Percentiles rank a stretch among this genome's conserved stretches.
These are phyloP conservation scores for Blepharisma stoltei DNA, from an alignment of 73 alveolate species.

Conservation along the genomic window DNA sequence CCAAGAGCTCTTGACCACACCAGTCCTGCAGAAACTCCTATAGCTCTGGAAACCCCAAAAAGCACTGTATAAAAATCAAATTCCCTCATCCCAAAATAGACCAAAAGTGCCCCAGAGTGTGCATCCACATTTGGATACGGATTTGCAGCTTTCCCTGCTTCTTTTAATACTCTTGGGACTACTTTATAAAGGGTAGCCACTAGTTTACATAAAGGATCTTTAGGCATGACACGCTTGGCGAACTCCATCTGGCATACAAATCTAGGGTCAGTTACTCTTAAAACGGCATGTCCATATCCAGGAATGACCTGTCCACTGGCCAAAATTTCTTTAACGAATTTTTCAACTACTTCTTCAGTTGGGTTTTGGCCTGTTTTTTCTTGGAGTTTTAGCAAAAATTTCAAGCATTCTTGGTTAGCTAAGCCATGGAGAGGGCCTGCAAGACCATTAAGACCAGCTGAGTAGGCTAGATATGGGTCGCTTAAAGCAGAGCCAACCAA, in stretches of 20 bases:
- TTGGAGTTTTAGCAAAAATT: slow-evolving; percentile 66
- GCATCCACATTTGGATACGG: slow-evolving; percentile 91
- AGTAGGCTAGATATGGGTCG: slow-evolving; percentile 74
- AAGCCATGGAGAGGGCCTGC: slow-evolving; percentile 95
- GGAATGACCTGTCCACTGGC: slow-evolving; percentile 6
- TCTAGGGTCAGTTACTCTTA: slow-evolving; percentile 10
- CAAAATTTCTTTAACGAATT: slow-evolving; percentile 18
- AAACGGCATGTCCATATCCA: slow-evolving; percentile 14
- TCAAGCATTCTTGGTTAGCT: slow-evolving; percentile 81
- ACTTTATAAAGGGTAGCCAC: slow-evolving; percentile 62
- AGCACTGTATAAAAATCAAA: slow-evolving; percentile 72
- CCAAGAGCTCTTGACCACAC: slow-evolving; percentile 83
- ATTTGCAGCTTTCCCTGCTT: slow-evolving; percentile 58
- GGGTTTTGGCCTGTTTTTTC: slow-evolving; percentile 64
- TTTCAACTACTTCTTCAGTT: slow-evolving; percentile 57
- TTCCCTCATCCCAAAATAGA: slow-evolving; percentile 70
- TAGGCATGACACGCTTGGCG: slow-evolving; percentile 53
- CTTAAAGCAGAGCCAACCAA: slow-evolving; percentile 74
- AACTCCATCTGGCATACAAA: slow-evolving; percentile 51
- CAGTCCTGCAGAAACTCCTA: slow-evolving; percentile 65
- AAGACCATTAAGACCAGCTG: slow-evolving; percentile 81
- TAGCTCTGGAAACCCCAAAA: slow-evolving; percentile 76
- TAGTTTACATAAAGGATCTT: slow-evolving; percentile 60
- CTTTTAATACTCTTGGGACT: slow-evolving; percentile 69
- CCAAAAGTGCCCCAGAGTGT: slow-evolving; percentile 74